phyloP scores from a whole-genome alignment of 257 asterid genomes.

The Petunia axillaris region DNA sequence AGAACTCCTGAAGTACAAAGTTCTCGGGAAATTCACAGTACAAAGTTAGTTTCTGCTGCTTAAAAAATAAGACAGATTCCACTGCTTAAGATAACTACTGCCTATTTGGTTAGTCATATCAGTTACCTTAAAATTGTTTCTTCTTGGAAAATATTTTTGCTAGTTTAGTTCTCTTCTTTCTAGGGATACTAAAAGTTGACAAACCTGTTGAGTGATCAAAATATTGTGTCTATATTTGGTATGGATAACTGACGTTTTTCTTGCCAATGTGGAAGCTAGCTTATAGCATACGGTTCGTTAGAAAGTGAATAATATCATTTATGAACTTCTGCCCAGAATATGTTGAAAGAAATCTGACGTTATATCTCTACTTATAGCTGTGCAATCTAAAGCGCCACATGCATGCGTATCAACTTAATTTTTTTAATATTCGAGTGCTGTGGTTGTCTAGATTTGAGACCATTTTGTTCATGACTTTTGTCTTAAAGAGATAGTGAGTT shows the following conservation, averaged over 20 bases:
- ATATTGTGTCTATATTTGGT: background rate
- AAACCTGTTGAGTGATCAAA: slow-evolving; percentile 6
- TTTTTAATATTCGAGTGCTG: background rate
- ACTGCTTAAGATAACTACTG: background rate
- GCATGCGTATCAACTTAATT: background rate
- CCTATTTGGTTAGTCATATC: background rate
- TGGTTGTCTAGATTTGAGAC: background rate
- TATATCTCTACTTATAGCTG: background rate
- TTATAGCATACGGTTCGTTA: background rate
- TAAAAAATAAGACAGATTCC: background rate
- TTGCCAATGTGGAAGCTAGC: background rate
- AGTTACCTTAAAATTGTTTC: background rate
- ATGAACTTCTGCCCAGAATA: background rate
- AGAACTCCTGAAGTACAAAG: background rate
- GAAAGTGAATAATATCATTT: background rate
- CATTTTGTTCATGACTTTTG: background rate
- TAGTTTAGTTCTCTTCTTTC: background rate
- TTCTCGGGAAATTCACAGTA: background rate
- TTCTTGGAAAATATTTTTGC: background rate
- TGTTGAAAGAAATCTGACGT: background rate
- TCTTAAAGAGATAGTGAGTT: background rate
- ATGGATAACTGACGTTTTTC: background rate
- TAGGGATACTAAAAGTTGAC: background rate
- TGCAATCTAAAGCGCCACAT: background rate
- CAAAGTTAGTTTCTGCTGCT: background rate